Conservation (phyloP, 768 basidiomycete species). For the Clathrus columnatus region DNA sequence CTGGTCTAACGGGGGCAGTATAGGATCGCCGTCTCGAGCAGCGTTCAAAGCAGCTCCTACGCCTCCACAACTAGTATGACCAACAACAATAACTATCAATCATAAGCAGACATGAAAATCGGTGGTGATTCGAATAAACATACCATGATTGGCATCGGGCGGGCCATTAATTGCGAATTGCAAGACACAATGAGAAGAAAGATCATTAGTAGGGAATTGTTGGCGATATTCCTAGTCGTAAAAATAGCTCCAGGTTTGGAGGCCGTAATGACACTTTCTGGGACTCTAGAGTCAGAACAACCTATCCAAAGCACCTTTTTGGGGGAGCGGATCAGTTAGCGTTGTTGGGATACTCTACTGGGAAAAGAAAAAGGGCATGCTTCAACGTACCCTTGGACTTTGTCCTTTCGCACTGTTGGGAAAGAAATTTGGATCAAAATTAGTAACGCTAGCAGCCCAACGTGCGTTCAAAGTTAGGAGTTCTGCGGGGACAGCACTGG, state of each 20-base stretch:
- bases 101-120: background rate
- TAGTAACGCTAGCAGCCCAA: background rate
- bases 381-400: background rate
- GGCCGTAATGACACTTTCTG: background rate
- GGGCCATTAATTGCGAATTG: background rate
- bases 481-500: background rate
- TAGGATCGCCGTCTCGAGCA: background rate
- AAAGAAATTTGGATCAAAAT: background rate
- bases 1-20: too few species aligned
- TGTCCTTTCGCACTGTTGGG: background rate
- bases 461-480: background rate
- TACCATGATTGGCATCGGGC: background rate
- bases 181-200: background rate
- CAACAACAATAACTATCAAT: conserved; percentile 5
- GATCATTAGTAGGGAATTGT: background rate
- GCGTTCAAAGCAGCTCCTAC: background rate
- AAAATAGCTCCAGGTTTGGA: conserved; percentile 1
- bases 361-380: too few species aligned
- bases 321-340: too few species aligned
- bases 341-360: too few species aligned
- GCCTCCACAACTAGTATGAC: conserved; percentile 1
- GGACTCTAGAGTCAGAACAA: conserved; percentile 5
- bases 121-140: background rate
- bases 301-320: conserved; percentile 8
- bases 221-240: background rate